Conservation (phyloP, 176 grass and related monocot genomes). For the Hordeum vulgare region DNA sequence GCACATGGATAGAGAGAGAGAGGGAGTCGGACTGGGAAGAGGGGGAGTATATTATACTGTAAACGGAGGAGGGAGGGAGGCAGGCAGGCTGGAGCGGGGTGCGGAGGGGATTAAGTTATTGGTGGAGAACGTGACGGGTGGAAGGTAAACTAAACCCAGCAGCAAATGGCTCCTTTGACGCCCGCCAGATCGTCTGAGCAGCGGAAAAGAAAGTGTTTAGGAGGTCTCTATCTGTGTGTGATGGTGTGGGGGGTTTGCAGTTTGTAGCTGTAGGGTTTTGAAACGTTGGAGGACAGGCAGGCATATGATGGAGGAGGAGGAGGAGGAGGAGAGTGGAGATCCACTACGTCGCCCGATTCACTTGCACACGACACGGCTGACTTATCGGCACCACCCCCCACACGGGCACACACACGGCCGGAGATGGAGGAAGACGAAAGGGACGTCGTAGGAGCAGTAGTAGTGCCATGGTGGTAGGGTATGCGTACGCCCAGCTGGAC, state of each 20-base stretch:
- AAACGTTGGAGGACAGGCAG: constrained; percentile 29
- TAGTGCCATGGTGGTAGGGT: not conserved
- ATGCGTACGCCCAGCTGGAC: not conserved
- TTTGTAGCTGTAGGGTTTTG: not conserved
- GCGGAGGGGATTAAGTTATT: constrained; percentile 13
- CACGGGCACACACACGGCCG: not conserved
- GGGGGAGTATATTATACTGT: constrained; percentile 24
- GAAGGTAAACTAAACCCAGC: not conserved
- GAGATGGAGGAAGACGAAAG: not conserved
- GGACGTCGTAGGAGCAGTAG: not conserved
- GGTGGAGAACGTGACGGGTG: constrained; percentile 70
- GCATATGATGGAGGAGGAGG: not conserved
- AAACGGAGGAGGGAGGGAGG: not conserved
- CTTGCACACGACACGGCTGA: not conserved
- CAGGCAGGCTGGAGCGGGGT: not conserved
- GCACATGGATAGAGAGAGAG: not conserved
- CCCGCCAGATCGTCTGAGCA: not conserved
- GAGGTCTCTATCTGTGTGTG: not conserved
- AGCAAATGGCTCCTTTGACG: not conserved
- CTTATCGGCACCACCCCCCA: not conserved
- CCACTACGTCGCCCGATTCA: constrained; percentile 16
- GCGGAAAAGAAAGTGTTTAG: not conserved
- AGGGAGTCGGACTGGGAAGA: constrained; percentile 31
- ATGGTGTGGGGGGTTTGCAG: not conserved
- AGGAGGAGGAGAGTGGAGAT: constrained; percentile 14